Conservation (phyloP, 75 land plant species). For the Cupressus sempervirens region DNA sequence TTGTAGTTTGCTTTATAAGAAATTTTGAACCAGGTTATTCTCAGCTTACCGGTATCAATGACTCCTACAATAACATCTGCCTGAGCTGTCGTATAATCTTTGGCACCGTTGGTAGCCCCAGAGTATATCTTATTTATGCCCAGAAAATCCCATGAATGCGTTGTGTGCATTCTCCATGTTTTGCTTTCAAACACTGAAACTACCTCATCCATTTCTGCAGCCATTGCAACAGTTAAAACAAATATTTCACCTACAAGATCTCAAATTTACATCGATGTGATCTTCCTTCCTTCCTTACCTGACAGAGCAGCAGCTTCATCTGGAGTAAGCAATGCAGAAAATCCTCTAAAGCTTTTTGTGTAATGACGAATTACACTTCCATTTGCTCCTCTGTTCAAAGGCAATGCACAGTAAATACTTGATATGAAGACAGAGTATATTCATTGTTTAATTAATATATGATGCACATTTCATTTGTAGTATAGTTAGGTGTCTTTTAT, state of each 20-base stretch:
- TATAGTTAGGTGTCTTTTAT: no score
- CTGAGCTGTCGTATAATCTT: not conserved
- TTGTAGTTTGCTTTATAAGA: no score
- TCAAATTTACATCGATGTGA: not conserved
- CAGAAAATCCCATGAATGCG: conserved; percentile 68
- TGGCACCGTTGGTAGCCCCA: not conserved
- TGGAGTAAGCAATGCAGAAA: conserved; percentile 55
- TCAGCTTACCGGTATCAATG: conserved; percentile 27
- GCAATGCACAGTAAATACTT: not conserved
- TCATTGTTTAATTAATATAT: not conserved
- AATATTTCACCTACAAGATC: no score
- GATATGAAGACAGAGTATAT: not conserved
- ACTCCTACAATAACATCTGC: conserved; percentile 50
- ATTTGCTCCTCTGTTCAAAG: conserved; percentile 24
- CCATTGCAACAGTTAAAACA: no score
- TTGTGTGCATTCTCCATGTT: conserved; percentile 31
- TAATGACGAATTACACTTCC: conserved; percentile 35
- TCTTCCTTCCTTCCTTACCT: conserved; percentile 7
- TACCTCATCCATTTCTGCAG: conserved; percentile 44
- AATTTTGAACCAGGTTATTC: no score
- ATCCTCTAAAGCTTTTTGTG: conserved; percentile 52
- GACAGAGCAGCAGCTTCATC: conserved; percentile 28
- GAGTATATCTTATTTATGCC: conserved; percentile 22
- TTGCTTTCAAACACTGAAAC: conserved; percentile 56
- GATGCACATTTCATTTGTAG: not conserved